These are phyloP conservation scores for Quercus tomentella DNA, from an alignment of 331 rosid species.

Conservation along the genomic window DNA sequence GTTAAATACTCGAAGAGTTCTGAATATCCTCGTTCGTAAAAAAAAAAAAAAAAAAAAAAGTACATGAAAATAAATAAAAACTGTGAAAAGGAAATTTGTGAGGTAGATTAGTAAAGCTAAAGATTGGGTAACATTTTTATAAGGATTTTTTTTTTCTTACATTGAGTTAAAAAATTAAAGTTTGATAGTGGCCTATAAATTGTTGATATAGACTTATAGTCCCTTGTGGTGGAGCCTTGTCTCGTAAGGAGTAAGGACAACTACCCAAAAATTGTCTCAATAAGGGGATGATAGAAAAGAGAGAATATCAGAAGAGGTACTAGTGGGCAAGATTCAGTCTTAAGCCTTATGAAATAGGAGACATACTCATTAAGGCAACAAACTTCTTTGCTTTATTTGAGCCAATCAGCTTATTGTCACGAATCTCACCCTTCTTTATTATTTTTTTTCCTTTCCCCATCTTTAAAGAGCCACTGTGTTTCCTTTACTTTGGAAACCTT, in stretches of 20 bases:
- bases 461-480: conserved; percentile 43
- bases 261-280: conserved; percentile 16
- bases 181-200: conserved; percentile 1
- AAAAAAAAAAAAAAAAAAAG: too few relatives aligned
- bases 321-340: conserved; percentile 23
- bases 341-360: conserved; percentile 27
- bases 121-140: background rate
- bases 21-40: too few relatives aligned
- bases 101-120: background rate
- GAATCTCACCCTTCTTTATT: conserved; percentile 22
- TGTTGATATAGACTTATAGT: background rate
- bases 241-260: conserved; percentile 18
- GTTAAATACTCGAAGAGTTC: too few relatives aligned
- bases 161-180: background rate
- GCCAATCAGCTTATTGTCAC: conserved; percentile 24
- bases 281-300: conserved; percentile 8
- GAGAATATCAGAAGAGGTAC: conserved; percentile 32
- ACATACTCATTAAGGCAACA: conserved; percentile 39
- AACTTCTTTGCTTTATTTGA: conserved; percentile 34
- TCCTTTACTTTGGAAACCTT: conserved; percentile 53
- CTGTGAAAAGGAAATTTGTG: background rate
- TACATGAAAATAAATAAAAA: background rate
- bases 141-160: background rate
- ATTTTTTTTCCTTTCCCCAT: conserved; percentile 19
- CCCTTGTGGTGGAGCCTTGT: conserved; percentile 18